A percentile compares a stretch with the other conserved stretches of the same genome.
Evolutionary conservation across 75 land plant species (phyloP).

Genomic region (Gnetum montanum): DNA sequence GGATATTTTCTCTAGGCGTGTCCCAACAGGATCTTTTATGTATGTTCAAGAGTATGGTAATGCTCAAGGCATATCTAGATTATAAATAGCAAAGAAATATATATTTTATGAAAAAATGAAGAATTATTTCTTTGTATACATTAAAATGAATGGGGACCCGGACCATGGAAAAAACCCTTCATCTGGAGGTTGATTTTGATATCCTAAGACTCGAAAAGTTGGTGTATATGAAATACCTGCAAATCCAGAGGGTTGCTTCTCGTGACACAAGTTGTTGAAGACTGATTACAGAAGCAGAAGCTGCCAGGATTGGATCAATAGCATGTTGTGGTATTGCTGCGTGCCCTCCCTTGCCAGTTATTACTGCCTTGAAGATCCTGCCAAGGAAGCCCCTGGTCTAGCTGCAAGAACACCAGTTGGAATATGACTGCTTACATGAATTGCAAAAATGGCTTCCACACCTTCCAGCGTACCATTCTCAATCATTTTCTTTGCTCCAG

Average conservation of each 20-base stretch:
- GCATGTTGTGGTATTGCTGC: conserved; percentile 28
- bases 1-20: too few relatives aligned
- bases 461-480: conserved; percentile 66
- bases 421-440: conserved; percentile 37
- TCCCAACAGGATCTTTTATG: too few relatives aligned
- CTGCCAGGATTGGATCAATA: conserved; percentile 69
- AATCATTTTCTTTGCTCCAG: conserved; percentile 72
- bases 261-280: conserved; percentile 83
- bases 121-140: too few relatives aligned
- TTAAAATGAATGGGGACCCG: too few relatives aligned
- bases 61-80: too few relatives aligned
- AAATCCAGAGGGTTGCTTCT: conserved; percentile 84
- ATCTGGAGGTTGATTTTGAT: too few relatives aligned
- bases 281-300: conserved; percentile 61
- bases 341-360: conserved; percentile 41
- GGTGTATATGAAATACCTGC: conserved; percentile 50
- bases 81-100: too few relatives aligned
- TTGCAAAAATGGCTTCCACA: conserved; percentile 74
- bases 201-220: too few relatives aligned
- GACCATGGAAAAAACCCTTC: too few relatives aligned
- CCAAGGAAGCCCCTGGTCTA: conserved; percentile 58
- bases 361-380: conserved; percentile 68
- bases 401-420: conserved; percentile 40
- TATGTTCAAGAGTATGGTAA: too few relatives aligned
- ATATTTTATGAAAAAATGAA: too few relatives aligned